A percentile compares a stretch with the other conserved stretches of the same genome.
Evolutionary conservation across 1,139 yeast species (phyloP).

Genomic region (Pichia inconspicua): DNA sequence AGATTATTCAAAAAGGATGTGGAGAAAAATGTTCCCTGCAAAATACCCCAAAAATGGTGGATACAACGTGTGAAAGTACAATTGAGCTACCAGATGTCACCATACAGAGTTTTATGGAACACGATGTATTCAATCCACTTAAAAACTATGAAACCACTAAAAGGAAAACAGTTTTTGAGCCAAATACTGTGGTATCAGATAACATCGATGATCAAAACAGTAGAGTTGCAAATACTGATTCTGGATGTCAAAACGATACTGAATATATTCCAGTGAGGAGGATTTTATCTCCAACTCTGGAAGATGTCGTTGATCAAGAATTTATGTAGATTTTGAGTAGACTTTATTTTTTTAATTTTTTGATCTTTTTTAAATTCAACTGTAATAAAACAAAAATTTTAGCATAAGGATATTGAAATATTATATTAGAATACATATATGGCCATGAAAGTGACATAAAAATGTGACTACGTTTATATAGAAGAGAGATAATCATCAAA

Average conservation of each 20-base stretch:
- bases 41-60: no score
- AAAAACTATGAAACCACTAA: conserved; percentile 22
- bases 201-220: neutral
- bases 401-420: no score
- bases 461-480: no score
- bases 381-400: no score
- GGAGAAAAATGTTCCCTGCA: no score
- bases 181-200: conserved; percentile 5
- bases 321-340: conserved; percentile 10
- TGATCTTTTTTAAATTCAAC: no score
- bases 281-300: conserved; percentile 19
- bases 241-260: neutral
- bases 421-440: no score
- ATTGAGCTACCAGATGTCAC: neutral
- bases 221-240: neutral
- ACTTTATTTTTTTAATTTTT: no score
- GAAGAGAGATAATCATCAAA: no score
- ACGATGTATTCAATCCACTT: conserved; percentile 1
- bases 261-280: conserved; percentile 8
- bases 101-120: neutral
- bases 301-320: conserved; percentile 23
- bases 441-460: neutral
- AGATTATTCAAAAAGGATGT: no score
- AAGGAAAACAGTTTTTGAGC: conserved; percentile 21
- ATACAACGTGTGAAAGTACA: neutral